Conservation (phyloP, 2,329 filamentous ascomycete species). For the Cordyceps farinosa region DNA sequence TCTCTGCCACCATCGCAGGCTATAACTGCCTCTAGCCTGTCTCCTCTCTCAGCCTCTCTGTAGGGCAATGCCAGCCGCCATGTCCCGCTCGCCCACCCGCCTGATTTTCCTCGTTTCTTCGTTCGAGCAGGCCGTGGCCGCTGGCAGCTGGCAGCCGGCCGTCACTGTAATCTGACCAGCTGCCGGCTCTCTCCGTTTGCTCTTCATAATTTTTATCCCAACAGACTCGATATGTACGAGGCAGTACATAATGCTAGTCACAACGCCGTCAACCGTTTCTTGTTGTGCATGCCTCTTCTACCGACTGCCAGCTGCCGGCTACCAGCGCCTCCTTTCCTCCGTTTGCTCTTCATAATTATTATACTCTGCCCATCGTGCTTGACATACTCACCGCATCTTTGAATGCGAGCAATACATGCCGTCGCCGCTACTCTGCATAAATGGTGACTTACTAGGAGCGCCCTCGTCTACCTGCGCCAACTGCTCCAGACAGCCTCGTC, state of each 20-base stretch:
- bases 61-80: conserved; percentile 1
- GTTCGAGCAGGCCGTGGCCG: not conserved
- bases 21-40: no score
- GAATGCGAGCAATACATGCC: no score
- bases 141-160: not conserved
- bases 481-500: not conserved
- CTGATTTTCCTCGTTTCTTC: not conserved
- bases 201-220: not conserved
- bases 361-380: no score
- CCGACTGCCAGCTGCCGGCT: not conserved
- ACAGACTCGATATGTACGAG: not conserved
- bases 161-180: not conserved
- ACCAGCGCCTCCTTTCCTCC: not conserved
- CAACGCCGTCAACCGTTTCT: not conserved
- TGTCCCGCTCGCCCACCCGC: not conserved
- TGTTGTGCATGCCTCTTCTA: not conserved
- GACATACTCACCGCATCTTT: no score
- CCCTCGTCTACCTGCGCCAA: not conserved
- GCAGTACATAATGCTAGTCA: not conserved
- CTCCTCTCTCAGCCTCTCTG: no score
- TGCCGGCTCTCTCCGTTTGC: not conserved
- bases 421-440: not conserved
- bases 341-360: not conserved
- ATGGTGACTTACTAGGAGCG: not conserved
- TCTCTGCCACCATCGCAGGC: no score